These are phyloP conservation scores for Artomyces pyxidatus DNA, from an alignment of 768 basidiomycete species.

Conservation along the genomic window DNA sequence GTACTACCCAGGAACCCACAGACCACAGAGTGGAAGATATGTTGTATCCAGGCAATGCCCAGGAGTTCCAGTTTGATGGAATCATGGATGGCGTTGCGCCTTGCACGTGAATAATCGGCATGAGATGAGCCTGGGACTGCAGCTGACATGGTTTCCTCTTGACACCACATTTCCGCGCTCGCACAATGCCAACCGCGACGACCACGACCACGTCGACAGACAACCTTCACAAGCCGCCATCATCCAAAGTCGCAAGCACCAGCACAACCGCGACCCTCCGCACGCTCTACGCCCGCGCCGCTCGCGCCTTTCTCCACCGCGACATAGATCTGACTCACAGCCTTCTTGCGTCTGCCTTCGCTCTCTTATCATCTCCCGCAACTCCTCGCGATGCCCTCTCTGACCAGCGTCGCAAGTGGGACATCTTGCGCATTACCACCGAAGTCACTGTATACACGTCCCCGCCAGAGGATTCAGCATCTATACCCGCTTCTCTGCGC, in stretches of 20 bases:
- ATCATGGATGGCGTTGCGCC: too few species aligned
- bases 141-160: too few species aligned
- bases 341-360: slow-evolving; percentile 61
- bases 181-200: slow-evolving; percentile 12
- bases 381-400: slow-evolving; percentile 33
- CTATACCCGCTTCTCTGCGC: slow-evolving; percentile 45
- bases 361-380: slow-evolving; percentile 38
- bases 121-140: too few species aligned
- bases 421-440: slow-evolving; percentile 76
- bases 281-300: slow-evolving; percentile 69
- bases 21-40: too few species aligned
- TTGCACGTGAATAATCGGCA: too few species aligned
- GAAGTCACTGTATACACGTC: slow-evolving; percentile 67
- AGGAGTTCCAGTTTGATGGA: too few species aligned
- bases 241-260: slow-evolving; percentile 4
- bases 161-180: too few species aligned
- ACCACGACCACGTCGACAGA: slow-evolving; percentile 1
- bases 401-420: slow-evolving; percentile 67
- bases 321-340: slow-evolving; percentile 60
- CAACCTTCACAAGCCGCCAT: neutral
- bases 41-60: too few species aligned
- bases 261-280: slow-evolving; percentile 46
- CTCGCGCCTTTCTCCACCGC: slow-evolving; percentile 70
- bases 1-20: too few species aligned
- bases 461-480: slow-evolving; percentile 32